Evolutionary conservation across 192 early-diverging fungal genomes (phyloP).

Genomic region (Diversispora epigaea): DNA sequence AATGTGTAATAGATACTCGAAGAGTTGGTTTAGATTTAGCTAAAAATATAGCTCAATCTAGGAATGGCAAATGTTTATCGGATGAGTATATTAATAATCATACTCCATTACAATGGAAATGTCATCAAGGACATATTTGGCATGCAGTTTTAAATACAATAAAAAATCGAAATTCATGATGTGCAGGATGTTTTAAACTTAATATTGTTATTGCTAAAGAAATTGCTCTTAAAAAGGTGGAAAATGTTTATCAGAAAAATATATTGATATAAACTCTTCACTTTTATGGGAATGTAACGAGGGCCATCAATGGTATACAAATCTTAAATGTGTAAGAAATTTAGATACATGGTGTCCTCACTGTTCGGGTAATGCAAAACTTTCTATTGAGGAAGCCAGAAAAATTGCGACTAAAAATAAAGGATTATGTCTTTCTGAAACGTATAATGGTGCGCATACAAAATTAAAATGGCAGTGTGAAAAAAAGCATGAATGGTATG

Average conservation of each 20-base stretch:
- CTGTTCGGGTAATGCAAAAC: not conserved
- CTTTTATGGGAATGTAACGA: conserved; percentile 10
- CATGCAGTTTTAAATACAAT: conserved; percentile 11
- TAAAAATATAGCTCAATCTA: conserved; percentile 25
- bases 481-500: not conserved
- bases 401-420: conserved; percentile 17
- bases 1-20: conserved; percentile 4
- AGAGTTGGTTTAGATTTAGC: conserved; percentile 13
- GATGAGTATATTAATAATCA: conserved; percentile 21
- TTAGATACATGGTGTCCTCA: not conserved
- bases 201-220: conserved; percentile 25
- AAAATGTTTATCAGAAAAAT: conserved; percentile 25
- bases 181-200: conserved; percentile 17
- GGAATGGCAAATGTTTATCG: conserved; percentile 27
- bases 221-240: conserved; percentile 13
- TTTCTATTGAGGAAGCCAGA: conserved; percentile 11
- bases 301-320: not conserved
- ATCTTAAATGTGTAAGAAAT: not conserved
- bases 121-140: conserved; percentile 25
- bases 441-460: conserved; percentile 1
- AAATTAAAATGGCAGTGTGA: conserved; percentile 1
- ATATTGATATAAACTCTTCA: conserved; percentile 18
- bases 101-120: conserved; percentile 20
- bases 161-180: conserved; percentile 28
- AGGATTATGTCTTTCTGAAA: conserved; percentile 21